These are phyloP conservation scores for Fusarium sp. DNA, from an alignment of 2,329 filamentous ascomycete genomes.

Conservation along the genomic window DNA sequence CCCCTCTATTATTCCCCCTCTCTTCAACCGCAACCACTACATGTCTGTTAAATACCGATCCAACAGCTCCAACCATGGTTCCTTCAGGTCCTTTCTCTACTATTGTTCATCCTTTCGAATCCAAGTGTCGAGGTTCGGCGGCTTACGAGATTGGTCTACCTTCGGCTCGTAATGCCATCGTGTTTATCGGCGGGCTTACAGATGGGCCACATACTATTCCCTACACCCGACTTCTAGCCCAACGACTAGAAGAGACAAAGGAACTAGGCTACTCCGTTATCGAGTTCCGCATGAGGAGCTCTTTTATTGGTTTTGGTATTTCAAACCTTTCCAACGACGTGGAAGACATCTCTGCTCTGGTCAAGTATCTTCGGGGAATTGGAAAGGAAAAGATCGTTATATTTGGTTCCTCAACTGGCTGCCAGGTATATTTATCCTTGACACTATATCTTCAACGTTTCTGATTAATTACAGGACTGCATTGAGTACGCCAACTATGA, in stretches of 20 bases:
- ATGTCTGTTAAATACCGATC: conserved; percentile 1
- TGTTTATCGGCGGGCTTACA: conserved; percentile 78
- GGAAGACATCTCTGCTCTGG: conserved; percentile 65
- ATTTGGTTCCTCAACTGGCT: conserved; percentile 71
- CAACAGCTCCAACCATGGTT: conserved; percentile 42
- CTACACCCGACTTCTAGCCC: conserved; percentile 65
- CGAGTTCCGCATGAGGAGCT: conserved; percentile 68
- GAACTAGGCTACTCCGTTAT: conserved; percentile 66
- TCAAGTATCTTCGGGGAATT: conserved; percentile 65
- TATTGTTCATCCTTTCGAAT: conserved; percentile 62
- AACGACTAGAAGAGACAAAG: conserved; percentile 55
- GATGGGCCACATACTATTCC: conserved; percentile 76
- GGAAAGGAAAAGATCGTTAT: conserved; percentile 66
- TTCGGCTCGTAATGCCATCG: conserved; percentile 67
- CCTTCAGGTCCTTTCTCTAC: conserved; percentile 56
- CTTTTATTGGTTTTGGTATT: conserved; percentile 66
- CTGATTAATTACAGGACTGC: conserved; percentile 60
- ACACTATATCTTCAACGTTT: background rate
- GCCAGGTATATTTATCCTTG: conserved; percentile 58
- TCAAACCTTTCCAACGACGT: conserved; percentile 66
- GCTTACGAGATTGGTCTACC: conserved; percentile 63
- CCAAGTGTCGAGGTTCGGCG: conserved; percentile 56
- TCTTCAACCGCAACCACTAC: conserved; percentile 4
- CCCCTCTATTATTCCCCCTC: background rate
- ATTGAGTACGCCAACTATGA: conserved; percentile 65